Base-by-base conservation (phyloP, 1,284 basidiomycete genomes). In the Paramarasmius palmivorus region DNA sequence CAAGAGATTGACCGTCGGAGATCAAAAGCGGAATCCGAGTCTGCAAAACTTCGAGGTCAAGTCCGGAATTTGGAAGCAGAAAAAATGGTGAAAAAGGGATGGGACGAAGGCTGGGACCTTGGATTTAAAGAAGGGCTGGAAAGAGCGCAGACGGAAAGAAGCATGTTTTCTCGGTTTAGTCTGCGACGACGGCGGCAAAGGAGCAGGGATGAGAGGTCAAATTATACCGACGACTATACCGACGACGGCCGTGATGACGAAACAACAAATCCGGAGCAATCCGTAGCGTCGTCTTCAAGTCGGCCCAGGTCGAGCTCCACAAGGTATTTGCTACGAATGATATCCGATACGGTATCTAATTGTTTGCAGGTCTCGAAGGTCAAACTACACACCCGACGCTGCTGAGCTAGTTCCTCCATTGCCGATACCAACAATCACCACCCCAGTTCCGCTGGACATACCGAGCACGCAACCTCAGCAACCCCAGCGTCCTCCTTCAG, bases 51-150 rank as follows among this genome's bases (percentile, higher is more conserved):
- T 4, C 45, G 52, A 19, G 42, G 44, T 34, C 44, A 46, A 51
- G 37, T 53, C 6, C 44, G 55, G 20, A 39, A 20, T 5, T 41
- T 57, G 17, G 37, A 50, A 34, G 22, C 36, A 20, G 55, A 57
- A 29, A 53, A 53, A 38, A 20, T 40, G 12, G 36, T 53, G 17
- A 48, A 49, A 23, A 38, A 36, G 46, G 55, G 55, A 8, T 57
- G 55, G 55, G 55, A 57, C 22, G 52, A 57, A 41, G 55, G 55
- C 10, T 57, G 52, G 49, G 47, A 51, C 20, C 44, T 53, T 7
- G 55, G 55, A 12, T 53, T 57, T 32, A 49, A 53, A 34, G 55
- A 53, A 23, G 55, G 51, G 4, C 40, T 50, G 19, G 36, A 53
- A 20, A 49, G 32, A 20, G 52, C 49, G 20, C 55, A 57, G 41